Evolutionary conservation across 2,329 filamentous ascomycete species (phyloP), one percentile per base, ranked within the genome.

Genomic region (Fusarium chlamydosporum): DNA sequence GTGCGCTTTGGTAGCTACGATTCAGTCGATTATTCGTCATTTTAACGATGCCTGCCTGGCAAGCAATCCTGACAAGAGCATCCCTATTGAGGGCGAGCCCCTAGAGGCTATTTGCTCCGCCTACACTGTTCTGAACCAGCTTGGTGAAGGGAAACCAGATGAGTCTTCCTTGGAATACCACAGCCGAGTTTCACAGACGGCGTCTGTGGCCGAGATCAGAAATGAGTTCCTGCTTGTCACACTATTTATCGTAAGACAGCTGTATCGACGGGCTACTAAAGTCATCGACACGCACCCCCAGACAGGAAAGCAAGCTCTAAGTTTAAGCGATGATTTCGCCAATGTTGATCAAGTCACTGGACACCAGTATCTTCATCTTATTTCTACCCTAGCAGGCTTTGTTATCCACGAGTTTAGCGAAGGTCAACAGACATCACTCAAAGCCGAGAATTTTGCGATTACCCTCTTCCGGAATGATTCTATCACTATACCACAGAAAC

Each of bases 241-340:
- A 18, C 68, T 84, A 3, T 78, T 79, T 18, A 63, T 82, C 11
- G 75, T 79, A 12, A 75, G 79, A 15, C 72, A 77, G 20, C 76
- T 86, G 4, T 85, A 85, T 65, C 78, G 78, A 9, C 77, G 78
- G 18, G 78, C 80, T 6, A 82, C 80, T 1, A 77, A 76, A 37
- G 52, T 66, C 8, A 67, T 76, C 26, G 67, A 72, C 1, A 56
- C 65, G 4, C 65, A 74, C 10, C 52, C 67, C 6, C 58, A 61
- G 15, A 65, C 69, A 31, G 61, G 61, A 7, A 68, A 60, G 9
- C 56, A 62, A 23, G 69, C 68, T 4, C 74, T 82, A 18, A 67
- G 61, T 12, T 68, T 82, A 12, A 79, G 77, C 26, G 72, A 75
- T 13, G 77, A 78, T 42, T 78, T 82, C 37, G 48, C 57, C 13